Conservation (phyloP, 106 monocot genomes). For the Posidonia australis region DNA sequence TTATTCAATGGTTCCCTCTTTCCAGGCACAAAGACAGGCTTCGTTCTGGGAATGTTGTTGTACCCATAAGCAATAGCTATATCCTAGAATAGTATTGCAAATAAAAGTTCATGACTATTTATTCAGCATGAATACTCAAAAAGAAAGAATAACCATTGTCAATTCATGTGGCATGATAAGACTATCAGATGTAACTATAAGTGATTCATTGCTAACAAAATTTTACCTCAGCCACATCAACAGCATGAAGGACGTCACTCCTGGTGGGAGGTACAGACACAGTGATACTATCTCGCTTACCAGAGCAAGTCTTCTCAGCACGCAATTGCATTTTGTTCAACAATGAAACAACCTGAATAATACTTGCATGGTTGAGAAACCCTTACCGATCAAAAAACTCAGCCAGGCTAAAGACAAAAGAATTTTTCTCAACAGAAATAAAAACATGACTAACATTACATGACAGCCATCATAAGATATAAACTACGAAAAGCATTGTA, state of each 20-base stretch:
- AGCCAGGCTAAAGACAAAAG: too few species aligned
- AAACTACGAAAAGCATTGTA: too few species aligned
- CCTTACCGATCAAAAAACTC: too few species aligned
- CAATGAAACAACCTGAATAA: conserved; percentile 56
- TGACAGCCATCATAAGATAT: too few species aligned
- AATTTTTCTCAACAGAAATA: too few species aligned
- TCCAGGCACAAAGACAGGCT: conserved; percentile 64
- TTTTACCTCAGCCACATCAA: conserved; percentile 85
- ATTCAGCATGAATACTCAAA: background rate
- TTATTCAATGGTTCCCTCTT: conserved; percentile 62
- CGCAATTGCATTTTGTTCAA: conserved; percentile 91
- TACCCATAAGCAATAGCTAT: conserved; percentile 93
- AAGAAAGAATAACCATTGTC: background rate
- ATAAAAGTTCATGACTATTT: background rate
- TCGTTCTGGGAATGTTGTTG: conserved; percentile 75
- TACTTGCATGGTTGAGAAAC: too few species aligned
- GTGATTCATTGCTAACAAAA: background rate
- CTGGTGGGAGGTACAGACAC: conserved; percentile 88
- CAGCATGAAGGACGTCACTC: conserved; percentile 92
- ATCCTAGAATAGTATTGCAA: conserved; percentile 37
- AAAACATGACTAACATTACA: too few species aligned
- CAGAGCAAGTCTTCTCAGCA: conserved; percentile 28
- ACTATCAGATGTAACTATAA: background rate
- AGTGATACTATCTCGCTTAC: conserved; percentile 29
- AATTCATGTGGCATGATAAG: background rate